These are phyloP conservation scores for Boletus eberwhitei DNA, from an alignment of 768 basidiomycete genomes.

Conservation along the genomic window DNA sequence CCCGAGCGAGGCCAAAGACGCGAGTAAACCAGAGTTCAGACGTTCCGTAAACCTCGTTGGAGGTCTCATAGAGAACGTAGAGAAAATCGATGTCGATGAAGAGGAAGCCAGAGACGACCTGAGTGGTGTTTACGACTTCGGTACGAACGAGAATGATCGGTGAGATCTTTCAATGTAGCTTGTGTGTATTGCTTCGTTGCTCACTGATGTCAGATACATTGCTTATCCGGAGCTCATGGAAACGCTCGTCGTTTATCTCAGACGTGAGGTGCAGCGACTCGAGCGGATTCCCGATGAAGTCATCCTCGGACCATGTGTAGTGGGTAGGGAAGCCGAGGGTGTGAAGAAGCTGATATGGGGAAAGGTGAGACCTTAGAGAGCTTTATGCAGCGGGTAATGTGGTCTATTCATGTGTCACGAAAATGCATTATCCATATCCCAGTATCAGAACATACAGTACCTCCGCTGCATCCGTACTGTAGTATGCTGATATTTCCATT, in stretches of 20 bases:
- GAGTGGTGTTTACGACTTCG: constrained; percentile 71
- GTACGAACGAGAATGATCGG: constrained; percentile 44
- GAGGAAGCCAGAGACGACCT: constrained; percentile 64
- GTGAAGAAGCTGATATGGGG: constrained; percentile 32
- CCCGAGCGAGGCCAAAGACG: constrained; percentile 7
- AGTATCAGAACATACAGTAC: constrained; percentile 3
- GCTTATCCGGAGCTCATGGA: constrained; percentile 74
- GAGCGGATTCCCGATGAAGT: constrained; percentile 49
- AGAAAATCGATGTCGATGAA: constrained; percentile 53
- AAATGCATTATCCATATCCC: not conserved
- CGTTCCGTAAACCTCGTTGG: constrained; percentile 71
- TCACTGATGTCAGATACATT: constrained; percentile 54
- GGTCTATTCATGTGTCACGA: not conserved
- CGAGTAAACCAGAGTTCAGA: constrained; percentile 38
- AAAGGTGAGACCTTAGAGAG: constrained; percentile 17
- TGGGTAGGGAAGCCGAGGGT: constrained; percentile 34
- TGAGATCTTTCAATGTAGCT: constrained; percentile 6
- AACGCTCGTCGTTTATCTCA: constrained; percentile 61
- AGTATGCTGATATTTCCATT: not conserved
- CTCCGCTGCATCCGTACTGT: not conserved
- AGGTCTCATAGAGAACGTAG: constrained; percentile 57
- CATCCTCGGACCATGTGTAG: constrained; percentile 30
- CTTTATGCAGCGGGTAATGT: not conserved
- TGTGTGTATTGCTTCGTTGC: not conserved
- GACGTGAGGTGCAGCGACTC: constrained; percentile 69